Percentiles rank a stretch among this genome's conserved stretches.
These are phyloP conservation scores for Capronia epimyces DNA, from an alignment of 2,329 filamentous ascomycete species.

Conservation along the genomic window DNA sequence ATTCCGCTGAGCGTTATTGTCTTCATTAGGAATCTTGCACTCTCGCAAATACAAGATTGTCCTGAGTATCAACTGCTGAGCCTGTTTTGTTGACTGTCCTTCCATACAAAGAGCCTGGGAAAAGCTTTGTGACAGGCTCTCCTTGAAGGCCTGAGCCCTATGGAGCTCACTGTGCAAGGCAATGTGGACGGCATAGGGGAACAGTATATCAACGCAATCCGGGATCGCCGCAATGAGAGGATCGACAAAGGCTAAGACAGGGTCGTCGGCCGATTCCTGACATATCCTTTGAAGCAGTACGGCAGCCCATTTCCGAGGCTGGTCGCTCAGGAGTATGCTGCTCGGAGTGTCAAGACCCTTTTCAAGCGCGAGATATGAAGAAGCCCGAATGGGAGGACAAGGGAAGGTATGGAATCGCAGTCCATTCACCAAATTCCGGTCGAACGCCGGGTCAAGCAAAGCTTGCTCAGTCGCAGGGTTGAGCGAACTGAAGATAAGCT, in stretches of 20 bases:
- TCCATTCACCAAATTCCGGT: conserved; percentile 36
- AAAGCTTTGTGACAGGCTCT: conserved; percentile 61
- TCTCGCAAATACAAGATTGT: conserved; percentile 82
- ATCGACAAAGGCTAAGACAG: conserved; percentile 63
- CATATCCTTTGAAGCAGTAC: conserved; percentile 58
- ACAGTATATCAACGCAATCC: conserved; percentile 65
- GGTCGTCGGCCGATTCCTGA: conserved; percentile 55
- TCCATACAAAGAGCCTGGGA: conserved; percentile 34
- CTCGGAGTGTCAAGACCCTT: neutral
- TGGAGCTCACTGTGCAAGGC: conserved; percentile 60
- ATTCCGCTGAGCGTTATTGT: conserved; percentile 69
- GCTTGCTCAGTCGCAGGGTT: conserved; percentile 31
- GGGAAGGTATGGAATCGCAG: conserved; percentile 41
- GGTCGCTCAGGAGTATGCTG: neutral
- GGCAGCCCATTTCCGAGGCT: conserved; percentile 52
- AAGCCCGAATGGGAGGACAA: conserved; percentile 33
- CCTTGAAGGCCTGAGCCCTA: conserved; percentile 60
- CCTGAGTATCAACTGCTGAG: conserved; percentile 68
- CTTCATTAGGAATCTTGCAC: conserved; percentile 67
- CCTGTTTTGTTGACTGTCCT: conserved; percentile 47
- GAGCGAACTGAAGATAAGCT: conserved; percentile 39
- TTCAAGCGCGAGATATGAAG: neutral
- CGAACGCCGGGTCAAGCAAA: conserved; percentile 36
- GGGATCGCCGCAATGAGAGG: conserved; percentile 61
- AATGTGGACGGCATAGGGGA: conserved; percentile 82